Evolutionary conservation across 2,329 filamentous ascomycete genomes (phyloP).

Genomic region (Phoma sp.): DNA sequence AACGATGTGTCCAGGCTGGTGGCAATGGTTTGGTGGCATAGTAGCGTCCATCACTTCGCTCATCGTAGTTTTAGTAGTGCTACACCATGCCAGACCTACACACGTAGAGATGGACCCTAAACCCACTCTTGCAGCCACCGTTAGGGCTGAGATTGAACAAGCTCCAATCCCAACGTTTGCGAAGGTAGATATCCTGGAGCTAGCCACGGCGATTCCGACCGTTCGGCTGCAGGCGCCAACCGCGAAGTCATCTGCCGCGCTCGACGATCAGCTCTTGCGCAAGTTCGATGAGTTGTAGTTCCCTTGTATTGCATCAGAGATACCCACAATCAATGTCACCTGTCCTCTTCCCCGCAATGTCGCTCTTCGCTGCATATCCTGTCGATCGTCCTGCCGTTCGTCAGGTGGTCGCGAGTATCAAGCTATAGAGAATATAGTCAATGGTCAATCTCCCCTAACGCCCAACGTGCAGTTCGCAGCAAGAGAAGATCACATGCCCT

Average conservation of each 20-base stretch:
- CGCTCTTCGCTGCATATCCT: neutral
- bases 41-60: constrained; percentile 53
- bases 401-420: neutral
- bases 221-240: constrained; percentile 11
- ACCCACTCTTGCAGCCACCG: constrained; percentile 20
- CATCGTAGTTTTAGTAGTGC: constrained; percentile 55
- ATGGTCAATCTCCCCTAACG: neutral
- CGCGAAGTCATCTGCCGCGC: neutral
- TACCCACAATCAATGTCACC: constrained; percentile 20
- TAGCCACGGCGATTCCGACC: constrained; percentile 11
- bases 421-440: constrained; percentile 1
- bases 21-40: constrained; percentile 69
- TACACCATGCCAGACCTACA: constrained; percentile 39
- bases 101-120: constrained; percentile 15
- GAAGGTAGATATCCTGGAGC: constrained; percentile 40
- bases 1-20: constrained; percentile 49
- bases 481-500: neutral
- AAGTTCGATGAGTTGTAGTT: constrained; percentile 33
- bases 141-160: constrained; percentile 31
- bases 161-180: constrained; percentile 42
- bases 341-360: neutral
- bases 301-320: constrained; percentile 10
- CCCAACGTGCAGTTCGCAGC: constrained; percentile 3
- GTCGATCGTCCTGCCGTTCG: neutral
- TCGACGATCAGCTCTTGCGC: constrained; percentile 26